Evolutionary conservation across 225 moss, liverwort and hornwort genomes (phyloP), one percentile per base, ranked within the genome.

Genomic region (Marchantia polymorpha): DNA sequence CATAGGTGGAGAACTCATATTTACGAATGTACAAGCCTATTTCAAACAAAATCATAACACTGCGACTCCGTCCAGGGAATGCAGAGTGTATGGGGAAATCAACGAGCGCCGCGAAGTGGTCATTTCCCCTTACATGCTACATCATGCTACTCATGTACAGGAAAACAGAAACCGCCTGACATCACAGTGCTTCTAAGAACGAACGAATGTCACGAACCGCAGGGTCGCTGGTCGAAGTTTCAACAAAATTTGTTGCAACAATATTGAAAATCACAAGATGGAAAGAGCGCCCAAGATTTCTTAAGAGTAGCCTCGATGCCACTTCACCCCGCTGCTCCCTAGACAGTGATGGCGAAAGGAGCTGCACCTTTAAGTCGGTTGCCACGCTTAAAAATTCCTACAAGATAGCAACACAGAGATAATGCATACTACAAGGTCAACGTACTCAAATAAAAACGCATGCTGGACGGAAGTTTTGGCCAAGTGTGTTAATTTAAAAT

Each of bases 201-300:
- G 75, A 71, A 16, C 89, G 84, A 58, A 91, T 91, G 77, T 88
- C 91, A 74, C 69, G 66, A 63, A 63, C 75, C 77, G 78, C 59
- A 29, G 84, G 78, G 52, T 76, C 69, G 54, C 78, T 64, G 10
- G 64, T 64, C 54, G 47, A 19, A 26, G 84, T 70, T 0, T 89
- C 88, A 66, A 67, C 69, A 64, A 91, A 91, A 60, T 85, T 86
- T 51, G 89, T 88, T 47, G 89, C 91, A 27, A 89, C 89, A 59
- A 91, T 86, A 69, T 91, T 91, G 31, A 91, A 80, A 27, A 88
- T 88, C 29, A 83, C 86, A 71, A 91, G 85, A 61, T 88, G 77
- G 54, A 89, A 91, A 14, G 82, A 76, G 30, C 80, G 83, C 27
- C 83, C 79, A 27, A 89, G 72, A 65, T 73, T 83, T 20, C 83